Percentiles rank a stretch among this genome's conserved stretches.
phyloP scores from a whole-genome alignment of 1,284 basidiomycete species.

The Erythrobasidium hasegawianum region DNA sequence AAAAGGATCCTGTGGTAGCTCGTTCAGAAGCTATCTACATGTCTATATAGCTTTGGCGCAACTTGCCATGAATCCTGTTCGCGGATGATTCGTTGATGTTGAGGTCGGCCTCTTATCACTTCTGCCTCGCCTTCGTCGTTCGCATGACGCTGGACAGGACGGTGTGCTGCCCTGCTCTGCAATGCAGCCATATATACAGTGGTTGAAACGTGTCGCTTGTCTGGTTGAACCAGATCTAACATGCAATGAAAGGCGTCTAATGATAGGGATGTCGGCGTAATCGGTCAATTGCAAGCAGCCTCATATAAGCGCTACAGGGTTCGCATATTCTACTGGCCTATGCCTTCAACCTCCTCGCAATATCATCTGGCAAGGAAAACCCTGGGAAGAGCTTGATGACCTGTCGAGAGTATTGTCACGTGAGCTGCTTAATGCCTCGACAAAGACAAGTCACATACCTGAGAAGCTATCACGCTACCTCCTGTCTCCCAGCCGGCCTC shows the following conservation, averaged over 20 bases:
- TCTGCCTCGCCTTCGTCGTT: background rate
- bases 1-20: constrained; percentile 15
- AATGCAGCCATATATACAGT: constrained; percentile 17
- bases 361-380: background rate
- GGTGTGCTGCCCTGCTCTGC: constrained; percentile 21
- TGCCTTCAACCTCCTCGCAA: background rate
- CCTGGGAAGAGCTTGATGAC: constrained; percentile 6
- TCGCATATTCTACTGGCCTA: background rate
- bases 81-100: background rate
- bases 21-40: background rate
- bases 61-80: constrained; percentile 22
- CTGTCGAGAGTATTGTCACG: background rate
- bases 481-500: constrained; percentile 82
- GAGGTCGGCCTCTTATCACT: background rate
- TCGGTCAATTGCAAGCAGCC: background rate
- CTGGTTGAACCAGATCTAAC: background rate
- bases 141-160: background rate
- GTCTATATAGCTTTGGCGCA: background rate
- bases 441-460: constrained; percentile 57
- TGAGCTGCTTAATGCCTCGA: background rate
- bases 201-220: no score
- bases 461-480: constrained; percentile 64
- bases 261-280: background rate
- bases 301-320: background rate
- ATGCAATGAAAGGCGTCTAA: background rate